Evolutionary conservation across 306 rosid species (phyloP).

Genomic region (peach (Prunus persica)): DNA sequence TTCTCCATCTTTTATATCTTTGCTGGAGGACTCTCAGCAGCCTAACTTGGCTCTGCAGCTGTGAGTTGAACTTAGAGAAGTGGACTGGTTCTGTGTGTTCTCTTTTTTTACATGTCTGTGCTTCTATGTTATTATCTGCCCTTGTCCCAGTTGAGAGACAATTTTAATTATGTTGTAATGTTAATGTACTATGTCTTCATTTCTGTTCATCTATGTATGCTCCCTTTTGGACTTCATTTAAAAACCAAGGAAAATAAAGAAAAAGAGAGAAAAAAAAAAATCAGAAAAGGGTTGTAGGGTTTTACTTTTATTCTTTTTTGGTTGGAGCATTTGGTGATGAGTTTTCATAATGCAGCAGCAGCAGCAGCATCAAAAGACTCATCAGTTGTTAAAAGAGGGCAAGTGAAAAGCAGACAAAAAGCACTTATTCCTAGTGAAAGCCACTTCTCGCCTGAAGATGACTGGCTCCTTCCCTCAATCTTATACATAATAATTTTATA

Average conservation of each 20-base stretch:
- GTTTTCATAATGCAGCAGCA: not conserved
- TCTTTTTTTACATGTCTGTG: not conserved
- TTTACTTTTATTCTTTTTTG: not conserved
- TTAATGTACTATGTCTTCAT: not conserved
- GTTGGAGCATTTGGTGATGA: not conserved
- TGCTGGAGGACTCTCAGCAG: slow-evolving; percentile 13
- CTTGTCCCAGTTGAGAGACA: not conserved
- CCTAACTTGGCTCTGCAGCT: slow-evolving; percentile 39
- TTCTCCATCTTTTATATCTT: slow-evolving; percentile 3
- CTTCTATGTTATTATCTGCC: not conserved
- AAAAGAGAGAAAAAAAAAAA: too few species aligned
- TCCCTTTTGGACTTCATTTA: not conserved
- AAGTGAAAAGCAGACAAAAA: slow-evolving; percentile 23
- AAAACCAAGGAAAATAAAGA: too few species aligned
- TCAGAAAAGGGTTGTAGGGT: too few species aligned
- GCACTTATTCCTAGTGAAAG: slow-evolving; percentile 25
- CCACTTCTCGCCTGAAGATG: slow-evolving; percentile 8
- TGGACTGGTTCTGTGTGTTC: not conserved
- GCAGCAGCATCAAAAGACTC: slow-evolving; percentile 11
- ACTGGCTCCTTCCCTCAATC: slow-evolving; percentile 14
- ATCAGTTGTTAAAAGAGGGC: not conserved
- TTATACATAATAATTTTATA: not conserved
- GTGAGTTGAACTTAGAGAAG: slow-evolving; percentile 8
- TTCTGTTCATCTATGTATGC: not conserved
- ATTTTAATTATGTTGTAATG: not conserved